These are phyloP conservation scores for Chondrus crispus DNA, from an alignment of 23 red algal genomes.

Conservation along the genomic window DNA sequence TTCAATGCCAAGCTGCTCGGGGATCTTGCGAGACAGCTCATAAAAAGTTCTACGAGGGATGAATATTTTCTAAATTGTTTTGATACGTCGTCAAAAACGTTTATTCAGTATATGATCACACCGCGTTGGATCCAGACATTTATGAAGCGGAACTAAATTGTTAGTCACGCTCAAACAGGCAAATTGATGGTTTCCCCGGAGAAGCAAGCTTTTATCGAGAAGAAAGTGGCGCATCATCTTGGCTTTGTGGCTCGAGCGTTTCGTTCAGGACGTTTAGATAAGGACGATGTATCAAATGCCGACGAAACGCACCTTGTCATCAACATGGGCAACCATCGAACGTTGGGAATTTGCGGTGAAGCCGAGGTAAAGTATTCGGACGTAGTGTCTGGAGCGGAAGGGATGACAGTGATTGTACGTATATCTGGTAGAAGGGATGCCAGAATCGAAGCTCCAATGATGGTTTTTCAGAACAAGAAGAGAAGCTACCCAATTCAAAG, in stretches of 20 bases:
- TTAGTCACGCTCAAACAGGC: neutral
- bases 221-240: neutral
- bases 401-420: neutral
- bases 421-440: neutral
- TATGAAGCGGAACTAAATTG: neutral
- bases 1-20: neutral
- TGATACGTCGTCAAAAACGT: neutral
- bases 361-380: neutral
- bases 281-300: neutral
- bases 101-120: neutral
- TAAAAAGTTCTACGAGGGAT: no score
- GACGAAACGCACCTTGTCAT: slow-evolving; percentile 12
- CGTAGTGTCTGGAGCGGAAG: neutral
- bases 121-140: neutral
- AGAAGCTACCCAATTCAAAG: slow-evolving; percentile 7
- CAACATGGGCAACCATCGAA: slow-evolving; percentile 21
- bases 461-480: neutral
- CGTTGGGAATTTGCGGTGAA: neutral
- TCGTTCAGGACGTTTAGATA: neutral
- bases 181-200: slow-evolving; percentile 13
- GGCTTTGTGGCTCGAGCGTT: neutral
- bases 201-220: slow-evolving; percentile 6
- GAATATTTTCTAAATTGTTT: neutral
- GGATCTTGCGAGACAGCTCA: neutral
- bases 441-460: neutral